These are phyloP conservation scores for Annona squamosa DNA, from an alignment of 164 flowering plant species.

Conservation along the genomic window DNA sequence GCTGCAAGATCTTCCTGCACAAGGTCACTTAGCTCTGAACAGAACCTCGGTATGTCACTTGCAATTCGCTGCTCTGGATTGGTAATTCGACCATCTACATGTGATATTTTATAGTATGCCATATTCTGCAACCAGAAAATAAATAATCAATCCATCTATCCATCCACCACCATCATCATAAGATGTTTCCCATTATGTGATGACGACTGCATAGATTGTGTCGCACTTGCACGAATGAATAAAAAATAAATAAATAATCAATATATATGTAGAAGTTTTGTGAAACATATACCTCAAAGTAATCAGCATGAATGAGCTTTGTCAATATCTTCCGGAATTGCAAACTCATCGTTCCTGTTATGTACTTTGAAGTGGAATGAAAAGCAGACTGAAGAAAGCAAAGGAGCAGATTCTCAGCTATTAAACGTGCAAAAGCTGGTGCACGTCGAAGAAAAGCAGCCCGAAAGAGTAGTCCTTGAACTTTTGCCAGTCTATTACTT, in stretches of 20 bases:
- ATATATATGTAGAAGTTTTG: not conserved
- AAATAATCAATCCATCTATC: not conserved
- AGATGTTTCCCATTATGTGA: too few relatives aligned
- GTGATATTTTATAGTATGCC: conserved; percentile 96
- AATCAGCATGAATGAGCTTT: conserved; percentile 69
- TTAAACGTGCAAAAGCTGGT: conserved; percentile 74
- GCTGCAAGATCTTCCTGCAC: conserved; percentile 91
- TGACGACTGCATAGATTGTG: not conserved
- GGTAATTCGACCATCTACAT: conserved; percentile 90
- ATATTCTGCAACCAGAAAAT: conserved; percentile 62
- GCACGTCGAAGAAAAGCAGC: conserved; percentile 94
- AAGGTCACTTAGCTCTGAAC: conserved; percentile 93
- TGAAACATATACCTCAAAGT: conserved; percentile 68
- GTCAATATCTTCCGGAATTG: conserved; percentile 88
- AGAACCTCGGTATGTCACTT: conserved; percentile 92
- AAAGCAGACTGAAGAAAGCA: conserved; percentile 86
- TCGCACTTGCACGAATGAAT: not conserved
- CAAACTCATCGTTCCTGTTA: conserved; percentile 86
- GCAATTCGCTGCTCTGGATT: conserved; percentile 97
- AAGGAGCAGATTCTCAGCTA: conserved; percentile 78
- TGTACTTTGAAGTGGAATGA: conserved; percentile 82
- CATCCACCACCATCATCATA: not conserved
- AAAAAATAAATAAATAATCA: not conserved
- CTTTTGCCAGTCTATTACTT: conserved; percentile 97
- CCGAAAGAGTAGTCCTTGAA: conserved; percentile 95